These are phyloP conservation scores for Diutina pseudorugosa DNA, from an alignment of 1,139 yeast species.

Conservation along the genomic window DNA sequence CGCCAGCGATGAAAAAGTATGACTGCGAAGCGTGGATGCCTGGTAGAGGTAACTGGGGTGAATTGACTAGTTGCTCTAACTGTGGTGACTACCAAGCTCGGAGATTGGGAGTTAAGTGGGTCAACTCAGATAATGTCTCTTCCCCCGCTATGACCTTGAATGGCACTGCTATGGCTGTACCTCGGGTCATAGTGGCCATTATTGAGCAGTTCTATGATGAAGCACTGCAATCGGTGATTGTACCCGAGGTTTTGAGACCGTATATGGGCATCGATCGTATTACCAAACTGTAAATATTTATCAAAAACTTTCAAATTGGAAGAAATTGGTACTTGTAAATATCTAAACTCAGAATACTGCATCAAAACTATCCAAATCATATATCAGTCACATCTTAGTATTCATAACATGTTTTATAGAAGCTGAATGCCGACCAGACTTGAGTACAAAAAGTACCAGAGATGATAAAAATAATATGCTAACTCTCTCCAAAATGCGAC, in stretches of 20 bases:
- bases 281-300: not conserved
- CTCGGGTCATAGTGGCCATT: slow-evolving; percentile 79
- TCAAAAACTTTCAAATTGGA: not conserved
- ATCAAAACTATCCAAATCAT: no score
- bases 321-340: not conserved
- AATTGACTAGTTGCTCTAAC: slow-evolving; percentile 80
- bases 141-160: slow-evolving; percentile 62
- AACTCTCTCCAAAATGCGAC: no score
- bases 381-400: no score
- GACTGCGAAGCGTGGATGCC: slow-evolving; percentile 99
- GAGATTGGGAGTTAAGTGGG: slow-evolving; percentile 58
- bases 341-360: no score
- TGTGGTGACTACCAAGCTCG: slow-evolving; percentile 89
- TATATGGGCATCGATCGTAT: slow-evolving; percentile 35
- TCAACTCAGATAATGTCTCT: slow-evolving; percentile 23
- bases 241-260: slow-evolving; percentile 60
- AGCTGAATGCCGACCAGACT: no score
- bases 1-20: slow-evolving; percentile 85
- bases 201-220: slow-evolving; percentile 75
- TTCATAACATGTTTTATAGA: no score
- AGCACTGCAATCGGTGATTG: slow-evolving; percentile 33
- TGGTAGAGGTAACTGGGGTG: slow-evolving; percentile 90
- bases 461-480: no score
- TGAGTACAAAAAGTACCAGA: no score
- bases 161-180: slow-evolving; percentile 95